Evolutionary conservation across 306 rosid genomes (phyloP).

Genomic region (Hylodesmum podocarpum): DNA sequence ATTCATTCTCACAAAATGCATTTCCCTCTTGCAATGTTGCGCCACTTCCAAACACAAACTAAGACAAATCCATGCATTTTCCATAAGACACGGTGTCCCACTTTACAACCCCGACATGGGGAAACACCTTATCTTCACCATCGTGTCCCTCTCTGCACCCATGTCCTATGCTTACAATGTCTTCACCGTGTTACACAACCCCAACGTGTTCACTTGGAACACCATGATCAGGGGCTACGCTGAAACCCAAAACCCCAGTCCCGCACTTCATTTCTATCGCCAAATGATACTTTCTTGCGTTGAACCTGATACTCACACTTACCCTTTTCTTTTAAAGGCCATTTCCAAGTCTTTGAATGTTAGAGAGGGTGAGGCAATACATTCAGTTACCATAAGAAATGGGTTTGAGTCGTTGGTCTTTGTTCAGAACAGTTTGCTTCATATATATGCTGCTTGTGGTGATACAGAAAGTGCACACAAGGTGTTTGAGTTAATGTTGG

Average conservation of each 20-base stretch:
- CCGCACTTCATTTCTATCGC: constrained; percentile 39
- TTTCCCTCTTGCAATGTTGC: constrained; percentile 46
- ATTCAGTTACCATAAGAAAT: constrained; percentile 42
- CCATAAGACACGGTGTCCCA: constrained; percentile 47
- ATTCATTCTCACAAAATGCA: constrained; percentile 45
- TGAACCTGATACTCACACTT: constrained; percentile 59
- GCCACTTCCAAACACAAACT: constrained; percentile 50
- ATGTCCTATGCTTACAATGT: constrained; percentile 50
- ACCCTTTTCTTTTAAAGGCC: constrained; percentile 62
- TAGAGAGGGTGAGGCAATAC: constrained; percentile 50
- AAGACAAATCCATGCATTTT: constrained; percentile 57
- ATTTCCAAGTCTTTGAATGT: constrained; percentile 42
- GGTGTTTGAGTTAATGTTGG: constrained; percentile 52
- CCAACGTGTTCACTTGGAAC: constrained; percentile 56
- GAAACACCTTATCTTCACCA: constrained; percentile 47
- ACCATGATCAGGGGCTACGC: constrained; percentile 60
- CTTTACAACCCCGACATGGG: constrained; percentile 49
- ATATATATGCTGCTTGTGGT: constrained; percentile 54
- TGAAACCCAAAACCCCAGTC: constrained; percentile 31
- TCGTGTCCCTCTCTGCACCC: constrained; percentile 51
- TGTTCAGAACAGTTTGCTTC: constrained; percentile 59
- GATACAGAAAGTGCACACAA: constrained; percentile 44
- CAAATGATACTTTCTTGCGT: constrained; percentile 34
- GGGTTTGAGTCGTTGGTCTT: constrained; percentile 55
- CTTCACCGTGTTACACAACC: constrained; percentile 30